Evolutionary conservation across 331 rosid species (phyloP), one percentile per base, ranked within the genome.

Genomic region (Telfairia occidentalis): DNA sequence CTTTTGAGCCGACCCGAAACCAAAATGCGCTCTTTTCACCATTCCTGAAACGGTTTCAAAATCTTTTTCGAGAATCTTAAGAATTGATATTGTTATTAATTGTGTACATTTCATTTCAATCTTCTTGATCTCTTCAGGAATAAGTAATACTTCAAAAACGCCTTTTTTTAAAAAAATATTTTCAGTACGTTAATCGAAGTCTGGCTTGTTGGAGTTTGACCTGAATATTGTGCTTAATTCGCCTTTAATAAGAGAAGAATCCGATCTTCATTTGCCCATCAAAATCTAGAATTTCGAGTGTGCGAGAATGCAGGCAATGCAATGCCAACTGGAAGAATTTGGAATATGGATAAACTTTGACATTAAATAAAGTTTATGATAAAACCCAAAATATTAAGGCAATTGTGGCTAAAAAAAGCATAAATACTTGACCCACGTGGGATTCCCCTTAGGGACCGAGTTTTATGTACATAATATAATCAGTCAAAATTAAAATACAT

Each of bases 391-490:
- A 64, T 37, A 37, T 64, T 0, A 16, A 64, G 16, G 46, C 48
- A 10, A 19, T 38, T 40, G 16, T 21, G 2, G 11, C 15, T 38
- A 38, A 21, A 67, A 23, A 21, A 67, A 67, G 74, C 55, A 19
- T 29, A 28, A 65, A 37, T 65, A 65, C 50, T 1, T 1, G 30
- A 65, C 30, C 38, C 50, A 6, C 37, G 9, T 40, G 74, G 54
- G 54, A 43, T 67, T 19, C 19, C 52, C 35, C 73, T 40, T 40
- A 12, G 73, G 73, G 50, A 24, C 12, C 11, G 54, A 24, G 74
- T 21, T 43, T 43, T 69, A 69, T 69, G 38, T 69, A 69, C 74
- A 69, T 69, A 37, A 66, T 40, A 69, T 42, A 24, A 69, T 42
- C 55, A 43, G 55, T 69, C 54, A 69, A 69, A 69, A 69, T 42